Evolutionary conservation across 345 rosid genomes (phyloP).

Genomic region (Aurinia saxatilis): DNA sequence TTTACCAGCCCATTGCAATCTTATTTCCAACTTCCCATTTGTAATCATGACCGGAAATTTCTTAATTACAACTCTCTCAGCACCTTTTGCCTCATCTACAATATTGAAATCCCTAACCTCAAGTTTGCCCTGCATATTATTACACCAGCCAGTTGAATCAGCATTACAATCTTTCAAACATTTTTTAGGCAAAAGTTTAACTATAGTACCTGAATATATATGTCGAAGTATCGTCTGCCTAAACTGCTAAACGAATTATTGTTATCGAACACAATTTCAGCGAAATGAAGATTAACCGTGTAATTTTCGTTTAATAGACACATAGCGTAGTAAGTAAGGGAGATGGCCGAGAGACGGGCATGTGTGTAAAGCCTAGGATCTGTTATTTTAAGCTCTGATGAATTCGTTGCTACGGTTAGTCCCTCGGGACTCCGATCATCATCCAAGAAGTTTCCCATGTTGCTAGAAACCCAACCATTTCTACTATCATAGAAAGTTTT

Average conservation of each 20-base stretch:
- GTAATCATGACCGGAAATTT: constrained; percentile 21
- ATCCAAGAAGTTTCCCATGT: constrained; percentile 57
- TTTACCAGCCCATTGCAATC: constrained; percentile 57
- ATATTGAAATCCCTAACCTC: constrained; percentile 50
- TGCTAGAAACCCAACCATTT: constrained; percentile 53
- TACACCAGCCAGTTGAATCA: background rate
- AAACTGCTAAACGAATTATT: constrained; percentile 30
- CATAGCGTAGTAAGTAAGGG: constrained; percentile 55
- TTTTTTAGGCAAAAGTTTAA: background rate
- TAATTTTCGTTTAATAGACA: constrained; percentile 48
- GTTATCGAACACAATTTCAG: constrained; percentile 49
- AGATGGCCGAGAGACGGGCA: constrained; percentile 47
- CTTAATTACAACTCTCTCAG: constrained; percentile 29
- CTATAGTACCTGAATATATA: constrained; percentile 57
- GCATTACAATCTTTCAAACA: background rate
- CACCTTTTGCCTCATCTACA: constrained; percentile 44
- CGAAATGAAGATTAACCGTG: constrained; percentile 68
- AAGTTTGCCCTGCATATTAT: constrained; percentile 39
- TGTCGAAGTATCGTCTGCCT: constrained; percentile 63
- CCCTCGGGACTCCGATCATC: constrained; percentile 28
- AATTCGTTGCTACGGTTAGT: constrained; percentile 13
- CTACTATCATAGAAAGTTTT: constrained; percentile 3
- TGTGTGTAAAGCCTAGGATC: constrained; percentile 29
- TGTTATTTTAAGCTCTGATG: constrained; percentile 11
- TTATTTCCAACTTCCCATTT: constrained; percentile 39